phyloP scores from a whole-genome alignment of 345 rosid genomes.

The Alliaria petiolata region DNA sequence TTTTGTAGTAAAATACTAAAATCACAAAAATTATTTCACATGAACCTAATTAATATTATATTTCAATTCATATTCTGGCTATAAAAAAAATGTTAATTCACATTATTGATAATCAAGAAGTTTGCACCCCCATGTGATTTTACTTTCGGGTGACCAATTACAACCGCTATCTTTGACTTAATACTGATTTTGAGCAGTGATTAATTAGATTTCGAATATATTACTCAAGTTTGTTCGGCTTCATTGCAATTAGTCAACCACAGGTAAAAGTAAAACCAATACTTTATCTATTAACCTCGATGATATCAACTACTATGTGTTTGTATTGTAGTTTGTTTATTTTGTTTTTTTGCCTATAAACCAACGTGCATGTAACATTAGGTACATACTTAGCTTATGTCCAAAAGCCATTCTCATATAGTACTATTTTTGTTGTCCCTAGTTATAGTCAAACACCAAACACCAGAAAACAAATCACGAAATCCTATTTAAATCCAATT shows the following conservation, averaged over 20 bases:
- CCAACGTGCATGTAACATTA: slow-evolving; percentile 18
- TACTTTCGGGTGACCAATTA: slow-evolving; percentile 27
- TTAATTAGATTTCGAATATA: not conserved
- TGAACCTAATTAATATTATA: too few species aligned
- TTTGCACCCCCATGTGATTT: slow-evolving; percentile 17
- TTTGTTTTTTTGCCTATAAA: not conserved
- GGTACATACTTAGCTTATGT: slow-evolving; percentile 11
- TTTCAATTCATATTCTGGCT: too few species aligned
- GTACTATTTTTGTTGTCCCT: slow-evolving; percentile 13
- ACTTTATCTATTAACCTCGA: not conserved
- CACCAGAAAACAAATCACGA: slow-evolving; percentile 25
- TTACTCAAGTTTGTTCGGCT: not conserved
- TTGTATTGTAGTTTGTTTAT: not conserved
- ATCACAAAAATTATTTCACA: not conserved
- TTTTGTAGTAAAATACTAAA: too few species aligned
- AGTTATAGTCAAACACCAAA: slow-evolving; percentile 28
- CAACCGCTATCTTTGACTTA: slow-evolving; percentile 34
- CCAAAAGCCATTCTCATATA: slow-evolving; percentile 2
- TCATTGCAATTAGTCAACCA: slow-evolving; percentile 1
- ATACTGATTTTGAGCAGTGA: not conserved
- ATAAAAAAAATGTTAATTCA: too few species aligned
- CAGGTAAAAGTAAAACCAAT: not conserved
- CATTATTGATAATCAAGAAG: not conserved
- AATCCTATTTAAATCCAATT: too few species aligned
- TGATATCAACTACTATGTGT: too few species aligned